Conservation (phyloP, 169 alveolate genomes). For the Plasmodium adleri region DNA sequence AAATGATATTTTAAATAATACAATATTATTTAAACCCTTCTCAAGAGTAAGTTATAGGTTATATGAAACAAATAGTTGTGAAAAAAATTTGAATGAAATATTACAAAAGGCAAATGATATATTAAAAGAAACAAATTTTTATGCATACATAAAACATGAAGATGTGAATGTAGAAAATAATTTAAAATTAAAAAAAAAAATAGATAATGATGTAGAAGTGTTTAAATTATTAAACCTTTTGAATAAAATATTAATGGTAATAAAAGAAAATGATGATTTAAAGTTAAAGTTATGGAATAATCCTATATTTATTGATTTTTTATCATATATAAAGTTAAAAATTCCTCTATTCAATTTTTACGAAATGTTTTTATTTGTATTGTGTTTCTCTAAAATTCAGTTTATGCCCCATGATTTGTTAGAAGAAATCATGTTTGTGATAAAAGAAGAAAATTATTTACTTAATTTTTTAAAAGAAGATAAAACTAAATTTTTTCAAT, state of each 20-base stretch:
- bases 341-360: constrained; percentile 41
- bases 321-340: constrained; percentile 33
- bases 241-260: constrained; percentile 50
- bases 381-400: constrained; percentile 70
- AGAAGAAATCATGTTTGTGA: constrained; percentile 11
- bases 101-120: constrained; percentile 25
- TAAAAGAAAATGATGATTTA: constrained; percentile 30
- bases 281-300: constrained; percentile 40
- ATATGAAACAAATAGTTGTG: background rate
- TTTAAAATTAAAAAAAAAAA: constrained; percentile 2
- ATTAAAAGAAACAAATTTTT: constrained; percentile 44
- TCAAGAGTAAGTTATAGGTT: background rate
- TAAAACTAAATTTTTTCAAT: constrained; percentile 42
- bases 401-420: constrained; percentile 65
- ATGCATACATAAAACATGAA: constrained; percentile 20
- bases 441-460: constrained; percentile 22
- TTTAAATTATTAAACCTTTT: constrained; percentile 36
- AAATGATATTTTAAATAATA: background rate
- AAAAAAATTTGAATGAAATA: constrained; percentile 8
- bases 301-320: constrained; percentile 26
- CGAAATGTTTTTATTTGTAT: constrained; percentile 61
- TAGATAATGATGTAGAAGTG: constrained; percentile 30
- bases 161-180: constrained; percentile 3
- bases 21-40: background rate
- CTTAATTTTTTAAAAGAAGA: constrained; percentile 26